Conservation (phyloP, 495 filamentous ascomycete genomes). For the Podospora pseudopauciseta region DNA sequence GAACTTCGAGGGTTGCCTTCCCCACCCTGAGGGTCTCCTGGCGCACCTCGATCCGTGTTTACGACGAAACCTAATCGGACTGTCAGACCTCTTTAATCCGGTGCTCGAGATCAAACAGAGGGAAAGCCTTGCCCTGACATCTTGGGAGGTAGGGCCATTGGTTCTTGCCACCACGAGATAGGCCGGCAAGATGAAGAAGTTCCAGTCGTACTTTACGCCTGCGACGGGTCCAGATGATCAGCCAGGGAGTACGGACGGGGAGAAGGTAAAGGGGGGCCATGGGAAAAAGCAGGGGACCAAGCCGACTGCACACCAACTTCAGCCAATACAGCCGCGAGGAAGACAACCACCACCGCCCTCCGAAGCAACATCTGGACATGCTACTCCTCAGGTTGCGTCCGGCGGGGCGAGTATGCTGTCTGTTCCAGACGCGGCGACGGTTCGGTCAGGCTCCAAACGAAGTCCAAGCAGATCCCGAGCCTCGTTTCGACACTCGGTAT, state of each 20-base stretch:
- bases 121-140: background rate
- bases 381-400: background rate
- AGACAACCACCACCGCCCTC: slow-evolving; percentile 10
- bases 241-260: background rate
- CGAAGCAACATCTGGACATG: background rate
- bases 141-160: background rate
- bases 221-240: slow-evolving; percentile 15
- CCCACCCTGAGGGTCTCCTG: background rate
- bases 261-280: background rate
- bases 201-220: slow-evolving; percentile 27
- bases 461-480: slow-evolving; percentile 14
- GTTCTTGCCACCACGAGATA: slow-evolving; percentile 9
- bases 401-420: slow-evolving; percentile 17
- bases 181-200: slow-evolving; percentile 25
- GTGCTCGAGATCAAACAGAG: background rate
- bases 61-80: background rate
- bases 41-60: background rate
- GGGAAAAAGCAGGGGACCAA: slow-evolving; percentile 4
- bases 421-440: slow-evolving; percentile 17
- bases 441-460: slow-evolving; percentile 11
- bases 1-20: background rate
- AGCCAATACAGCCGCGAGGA: slow-evolving; percentile 10
- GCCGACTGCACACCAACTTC: slow-evolving; percentile 16
- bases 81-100: background rate
- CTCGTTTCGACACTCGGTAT: slow-evolving; percentile 36